Evolutionary conservation across 1,284 basidiomycete genomes (phyloP).

Genomic region (Puccinia horiana): DNA sequence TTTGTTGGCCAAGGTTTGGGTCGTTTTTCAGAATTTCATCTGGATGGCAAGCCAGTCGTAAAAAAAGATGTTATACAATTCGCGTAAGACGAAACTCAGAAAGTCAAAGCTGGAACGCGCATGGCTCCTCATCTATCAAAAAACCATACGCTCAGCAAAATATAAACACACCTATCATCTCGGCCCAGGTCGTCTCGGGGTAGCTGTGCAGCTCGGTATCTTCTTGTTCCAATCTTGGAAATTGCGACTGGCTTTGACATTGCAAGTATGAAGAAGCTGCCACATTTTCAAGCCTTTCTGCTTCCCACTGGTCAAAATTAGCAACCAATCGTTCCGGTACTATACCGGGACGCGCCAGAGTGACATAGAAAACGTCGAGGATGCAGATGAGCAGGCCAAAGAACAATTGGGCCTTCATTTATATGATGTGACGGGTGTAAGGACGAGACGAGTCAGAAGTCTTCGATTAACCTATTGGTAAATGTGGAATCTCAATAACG

Average conservation of each 20-base stretch:
- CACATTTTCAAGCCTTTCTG: neutral
- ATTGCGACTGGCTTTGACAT: neutral
- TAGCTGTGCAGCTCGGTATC: neutral
- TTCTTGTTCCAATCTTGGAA: neutral
- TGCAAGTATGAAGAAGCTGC: neutral
- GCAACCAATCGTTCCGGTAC: neutral
- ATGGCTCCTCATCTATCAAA: neutral
- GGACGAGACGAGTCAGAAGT: no score
- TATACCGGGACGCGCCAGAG: neutral
- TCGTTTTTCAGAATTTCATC: neutral
- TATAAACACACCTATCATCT: neutral
- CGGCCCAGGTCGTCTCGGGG: neutral
- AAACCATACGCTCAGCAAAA: neutral
- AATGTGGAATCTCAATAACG: no score
- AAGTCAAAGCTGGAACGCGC: neutral
- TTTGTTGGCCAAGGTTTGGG: neutral
- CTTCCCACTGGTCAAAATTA: neutral
- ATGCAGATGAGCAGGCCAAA: neutral
- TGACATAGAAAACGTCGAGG: neutral
- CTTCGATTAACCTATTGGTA: no score
- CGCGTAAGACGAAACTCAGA: neutral
- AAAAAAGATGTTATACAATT: neutral
- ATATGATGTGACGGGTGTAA: no score
- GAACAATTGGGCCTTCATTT: neutral
- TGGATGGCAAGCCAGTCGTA: neutral